Conservation (phyloP, 2,329 filamentous ascomycete species). For the Fusarium sp. region DNA sequence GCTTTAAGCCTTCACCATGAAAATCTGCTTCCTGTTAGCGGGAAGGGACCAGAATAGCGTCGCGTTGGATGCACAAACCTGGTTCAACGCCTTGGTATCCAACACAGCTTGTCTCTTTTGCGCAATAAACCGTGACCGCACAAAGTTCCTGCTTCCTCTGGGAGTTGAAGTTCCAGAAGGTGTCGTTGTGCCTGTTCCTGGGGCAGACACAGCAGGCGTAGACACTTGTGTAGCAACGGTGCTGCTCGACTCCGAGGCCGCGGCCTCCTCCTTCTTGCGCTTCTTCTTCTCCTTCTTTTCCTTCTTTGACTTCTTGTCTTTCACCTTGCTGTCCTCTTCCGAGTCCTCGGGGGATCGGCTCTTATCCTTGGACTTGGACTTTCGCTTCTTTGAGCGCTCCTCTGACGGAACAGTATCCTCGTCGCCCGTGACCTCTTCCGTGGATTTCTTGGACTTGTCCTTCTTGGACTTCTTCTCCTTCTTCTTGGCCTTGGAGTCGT, state of each 20-base stretch:
- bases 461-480: conserved; percentile 61
- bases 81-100: conserved; percentile 87
- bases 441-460: conserved; percentile 53
- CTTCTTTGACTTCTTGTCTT: conserved; percentile 58
- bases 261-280: conserved; percentile 62
- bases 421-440: conserved; percentile 40
- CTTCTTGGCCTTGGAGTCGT: conserved; percentile 47
- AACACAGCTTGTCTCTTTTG: conserved; percentile 89
- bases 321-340: conserved; percentile 46
- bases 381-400: conserved; percentile 54
- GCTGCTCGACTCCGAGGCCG: conserved; percentile 37
- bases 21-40: conserved; percentile 66
- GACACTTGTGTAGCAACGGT: conserved; percentile 32
- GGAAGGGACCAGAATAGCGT: conserved; percentile 21
- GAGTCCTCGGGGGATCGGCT: conserved; percentile 47
- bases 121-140: conserved; percentile 86
- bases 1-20: conserved; percentile 73
- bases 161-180: conserved; percentile 64
- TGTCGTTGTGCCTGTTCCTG: conserved; percentile 57
- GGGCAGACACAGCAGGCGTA: conserved; percentile 50
- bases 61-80: conserved; percentile 74
- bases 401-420: conserved; percentile 44
- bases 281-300: conserved; percentile 65
- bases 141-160: conserved; percentile 75
- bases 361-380: conserved; percentile 51